These are phyloP conservation scores for Schwanniomyces sp. DNA, from an alignment of 805 yeast genomes.

Conservation along the genomic window DNA sequence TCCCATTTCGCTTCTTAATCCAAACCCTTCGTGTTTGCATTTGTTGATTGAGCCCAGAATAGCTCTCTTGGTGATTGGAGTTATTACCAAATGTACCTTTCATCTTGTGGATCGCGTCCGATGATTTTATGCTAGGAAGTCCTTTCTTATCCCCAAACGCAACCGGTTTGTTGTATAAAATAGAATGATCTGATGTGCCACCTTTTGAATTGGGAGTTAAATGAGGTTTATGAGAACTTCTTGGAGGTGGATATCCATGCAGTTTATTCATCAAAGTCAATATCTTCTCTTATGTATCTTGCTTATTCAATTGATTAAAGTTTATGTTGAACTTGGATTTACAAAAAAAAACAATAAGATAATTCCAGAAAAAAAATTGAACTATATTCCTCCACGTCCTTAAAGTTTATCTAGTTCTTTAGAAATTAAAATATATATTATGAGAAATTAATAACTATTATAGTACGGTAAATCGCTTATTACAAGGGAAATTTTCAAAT, in stretches of 20 bases:
- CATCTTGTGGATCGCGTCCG: neutral
- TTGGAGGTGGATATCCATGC: neutral
- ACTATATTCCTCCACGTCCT: neutral
- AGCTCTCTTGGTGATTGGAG: neutral
- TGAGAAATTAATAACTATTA: neutral
- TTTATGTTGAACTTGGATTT: neutral
- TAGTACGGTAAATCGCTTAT: neutral
- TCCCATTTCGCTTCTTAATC: constrained; percentile 50
- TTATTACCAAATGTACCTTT: neutral
- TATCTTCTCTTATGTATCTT: neutral
- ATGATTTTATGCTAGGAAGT: neutral
- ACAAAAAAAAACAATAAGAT: neutral
- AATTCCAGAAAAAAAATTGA: neutral
- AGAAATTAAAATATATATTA: neutral
- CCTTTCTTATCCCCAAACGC: neutral
- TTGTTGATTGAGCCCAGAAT: neutral
- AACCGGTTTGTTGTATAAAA: neutral
- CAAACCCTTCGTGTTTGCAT: constrained; percentile 46
- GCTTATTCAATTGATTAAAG: neutral
- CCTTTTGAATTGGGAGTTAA: neutral
- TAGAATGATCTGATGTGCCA: neutral
- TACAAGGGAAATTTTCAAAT: neutral
- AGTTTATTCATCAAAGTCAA: neutral
- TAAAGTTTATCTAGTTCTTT: neutral
- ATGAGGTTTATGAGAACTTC: neutral